Evolutionary conservation across 768 basidiomycete species (phyloP).

Genomic region (Amanita subjunquillea): DNA sequence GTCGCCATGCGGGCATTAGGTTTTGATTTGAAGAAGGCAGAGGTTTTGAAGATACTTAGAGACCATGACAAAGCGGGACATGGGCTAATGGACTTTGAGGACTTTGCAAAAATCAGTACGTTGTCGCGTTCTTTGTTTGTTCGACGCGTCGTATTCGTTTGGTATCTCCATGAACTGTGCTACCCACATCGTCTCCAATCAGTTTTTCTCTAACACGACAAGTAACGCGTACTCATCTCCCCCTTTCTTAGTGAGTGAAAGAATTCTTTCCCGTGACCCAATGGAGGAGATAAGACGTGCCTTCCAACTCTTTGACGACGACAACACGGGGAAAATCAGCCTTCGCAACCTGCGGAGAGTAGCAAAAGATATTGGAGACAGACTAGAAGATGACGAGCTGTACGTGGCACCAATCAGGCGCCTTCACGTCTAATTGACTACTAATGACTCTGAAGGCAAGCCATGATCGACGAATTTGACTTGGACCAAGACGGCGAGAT

Average conservation of each 20-base stretch:
- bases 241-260: conserved; percentile 69
- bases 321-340: conserved; percentile 89
- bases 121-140: conserved; percentile 9
- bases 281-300: conserved; percentile 94
- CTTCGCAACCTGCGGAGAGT: conserved; percentile 86
- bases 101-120: conserved; percentile 91
- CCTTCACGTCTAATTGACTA: conserved; percentile 2
- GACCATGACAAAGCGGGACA: conserved; percentile 83
- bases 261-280: conserved; percentile 89
- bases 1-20: conserved; percentile 98
- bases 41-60: conserved; percentile 87
- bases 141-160: neutral
- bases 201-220: conserved; percentile 11
- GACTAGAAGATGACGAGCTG: conserved; percentile 94
- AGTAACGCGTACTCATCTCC: conserved; percentile 1
- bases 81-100: conserved; percentile 84
- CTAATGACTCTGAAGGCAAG: conserved; percentile 52
- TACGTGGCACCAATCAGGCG: conserved; percentile 32
- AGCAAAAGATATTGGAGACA: conserved; percentile 94
- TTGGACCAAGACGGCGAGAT: conserved; percentile 98
- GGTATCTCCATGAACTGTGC: neutral
- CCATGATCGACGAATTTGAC: conserved; percentile 99
- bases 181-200: neutral
- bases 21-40: conserved; percentile 97
- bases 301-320: conserved; percentile 95